Percentiles rank a stretch among this genome's conserved stretches.
These are phyloP conservation scores for Monilinia aucupariae DNA, from an alignment of 2,329 filamentous ascomycete genomes.

Conservation along the genomic window DNA sequence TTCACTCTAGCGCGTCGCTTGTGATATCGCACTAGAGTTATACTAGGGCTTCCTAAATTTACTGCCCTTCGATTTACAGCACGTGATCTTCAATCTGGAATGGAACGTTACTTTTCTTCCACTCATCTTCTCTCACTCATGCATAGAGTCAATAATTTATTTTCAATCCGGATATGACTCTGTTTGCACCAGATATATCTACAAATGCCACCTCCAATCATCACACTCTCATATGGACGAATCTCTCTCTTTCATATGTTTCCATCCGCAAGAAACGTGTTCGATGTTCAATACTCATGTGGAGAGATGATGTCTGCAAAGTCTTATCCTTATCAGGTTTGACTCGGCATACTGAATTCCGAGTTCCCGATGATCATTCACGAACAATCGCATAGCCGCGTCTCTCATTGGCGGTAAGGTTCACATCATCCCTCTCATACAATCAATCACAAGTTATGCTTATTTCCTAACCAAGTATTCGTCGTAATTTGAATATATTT, in stretches of 20 bases:
- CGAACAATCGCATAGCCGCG: neutral
- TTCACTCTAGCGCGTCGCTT: constrained; percentile 9
- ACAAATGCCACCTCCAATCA: too few relatives aligned
- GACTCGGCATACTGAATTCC: neutral
- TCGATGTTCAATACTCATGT: neutral
- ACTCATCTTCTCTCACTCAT: neutral
- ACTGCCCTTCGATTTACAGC: neutral
- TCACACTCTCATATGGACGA: too few relatives aligned
- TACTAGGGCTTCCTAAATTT: constrained; percentile 10
- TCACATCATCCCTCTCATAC: neutral
- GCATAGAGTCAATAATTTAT: too few relatives aligned
- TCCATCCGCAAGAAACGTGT: neutral
- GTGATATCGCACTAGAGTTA: neutral
- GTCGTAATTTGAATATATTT: neutral
- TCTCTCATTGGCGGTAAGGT: constrained; percentile 7
- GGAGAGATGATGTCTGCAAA: neutral
- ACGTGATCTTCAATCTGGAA: neutral
- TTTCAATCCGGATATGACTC: too few relatives aligned
- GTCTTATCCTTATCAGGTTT: constrained; percentile 12
- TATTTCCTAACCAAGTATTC: neutral
- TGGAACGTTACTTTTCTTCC: too few relatives aligned
- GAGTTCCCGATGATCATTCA: neutral
- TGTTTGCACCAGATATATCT: too few relatives aligned
- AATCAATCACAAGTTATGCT: neutral
- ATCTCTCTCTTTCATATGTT: too few relatives aligned